Percentiles rank a stretch among this genome's conserved stretches.
phyloP scores from a whole-genome alignment of 139 green algal genomes.

The Picochlorum sp. region DNA sequence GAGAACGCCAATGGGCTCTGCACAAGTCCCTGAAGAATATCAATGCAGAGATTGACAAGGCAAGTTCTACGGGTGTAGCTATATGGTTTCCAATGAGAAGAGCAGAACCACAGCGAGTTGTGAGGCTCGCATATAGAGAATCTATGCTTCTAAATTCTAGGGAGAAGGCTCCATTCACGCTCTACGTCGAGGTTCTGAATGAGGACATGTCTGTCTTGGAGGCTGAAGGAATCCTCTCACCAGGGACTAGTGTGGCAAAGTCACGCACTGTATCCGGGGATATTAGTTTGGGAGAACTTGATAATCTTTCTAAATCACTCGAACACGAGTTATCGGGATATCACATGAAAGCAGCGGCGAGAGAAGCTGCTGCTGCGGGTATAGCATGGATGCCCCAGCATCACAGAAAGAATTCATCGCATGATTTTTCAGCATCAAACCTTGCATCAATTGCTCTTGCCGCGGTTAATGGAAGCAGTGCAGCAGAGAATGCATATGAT shows the following conservation, averaged over 20 bases:
- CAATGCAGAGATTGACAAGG: slow-evolving; percentile 61
- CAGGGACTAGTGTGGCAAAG: not conserved
- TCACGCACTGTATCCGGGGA: not conserved
- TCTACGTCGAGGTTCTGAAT: slow-evolving; percentile 70
- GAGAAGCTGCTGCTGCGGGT: slow-evolving; percentile 13
- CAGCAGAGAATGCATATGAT: not conserved
- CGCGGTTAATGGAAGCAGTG: slow-evolving; percentile 28
- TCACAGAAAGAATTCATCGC: slow-evolving; percentile 12
- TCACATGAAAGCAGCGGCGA: slow-evolving; percentile 4
- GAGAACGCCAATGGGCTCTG: slow-evolving; percentile 49
- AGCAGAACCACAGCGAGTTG: slow-evolving; percentile 53
- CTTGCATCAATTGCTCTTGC: slow-evolving; percentile 17
- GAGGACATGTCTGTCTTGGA: slow-evolving; percentile 10
- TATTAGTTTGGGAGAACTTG: not conserved
- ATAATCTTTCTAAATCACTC: not conserved
- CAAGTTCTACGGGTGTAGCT: slow-evolving; percentile 45
- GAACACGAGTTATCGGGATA: not conserved
- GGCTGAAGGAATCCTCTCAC: not conserved
- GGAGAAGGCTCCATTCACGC: slow-evolving; percentile 74
- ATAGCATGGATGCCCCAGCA: slow-evolving; percentile 23
- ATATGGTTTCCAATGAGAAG: slow-evolving; percentile 81
- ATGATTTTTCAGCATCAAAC: slow-evolving; percentile 13
- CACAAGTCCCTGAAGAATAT: slow-evolving; percentile 43
- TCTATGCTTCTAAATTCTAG: slow-evolving; percentile 78
- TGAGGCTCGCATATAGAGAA: slow-evolving; percentile 74